These are phyloP conservation scores for Fagopyrum esculentum DNA, from an alignment of 148 eudicot species.

Conservation along the genomic window DNA sequence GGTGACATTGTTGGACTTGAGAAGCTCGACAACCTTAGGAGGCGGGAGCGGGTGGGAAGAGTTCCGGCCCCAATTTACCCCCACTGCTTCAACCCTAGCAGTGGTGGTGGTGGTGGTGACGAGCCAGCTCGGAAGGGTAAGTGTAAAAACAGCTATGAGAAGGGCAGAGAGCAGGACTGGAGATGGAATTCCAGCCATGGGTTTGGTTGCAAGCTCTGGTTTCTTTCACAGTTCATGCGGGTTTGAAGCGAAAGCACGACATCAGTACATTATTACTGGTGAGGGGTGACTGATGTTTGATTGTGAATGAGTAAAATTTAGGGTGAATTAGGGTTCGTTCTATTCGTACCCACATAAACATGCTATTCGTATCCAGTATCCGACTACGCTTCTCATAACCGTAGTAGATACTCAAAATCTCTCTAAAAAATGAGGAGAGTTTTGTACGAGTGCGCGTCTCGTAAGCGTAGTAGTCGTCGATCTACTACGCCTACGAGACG, in stretches of 20 bases:
- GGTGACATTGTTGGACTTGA: slow-evolving; percentile 57
- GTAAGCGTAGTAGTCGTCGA: too few species aligned
- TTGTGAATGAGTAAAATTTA: too few species aligned
- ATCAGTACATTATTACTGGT: too few species aligned
- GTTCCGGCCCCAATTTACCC: slow-evolving; percentile 82
- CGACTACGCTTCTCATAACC: too few species aligned
- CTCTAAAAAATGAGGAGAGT: too few species aligned
- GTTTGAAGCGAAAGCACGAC: not conserved
- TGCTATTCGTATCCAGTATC: too few species aligned
- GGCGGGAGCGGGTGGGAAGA: slow-evolving; percentile 83
- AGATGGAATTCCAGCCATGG: slow-evolving; percentile 9
- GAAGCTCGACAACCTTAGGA: slow-evolving; percentile 48
- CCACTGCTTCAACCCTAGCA: slow-evolving; percentile 25
- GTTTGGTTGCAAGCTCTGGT: not conserved
- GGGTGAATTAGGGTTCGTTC: too few species aligned
- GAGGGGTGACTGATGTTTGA: too few species aligned
- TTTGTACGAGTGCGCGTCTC: too few species aligned
- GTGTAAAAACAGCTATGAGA: not conserved
- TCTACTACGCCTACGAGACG: too few species aligned
- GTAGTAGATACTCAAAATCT: too few species aligned
- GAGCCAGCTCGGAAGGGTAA: not conserved
- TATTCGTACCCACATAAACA: too few species aligned
- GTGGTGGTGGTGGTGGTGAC: not conserved
- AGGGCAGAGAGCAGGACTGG: not conserved
- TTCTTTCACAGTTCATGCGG: not conserved